These are phyloP conservation scores for Backusella mclennaniae DNA, from an alignment of 192 early-diverging fungal genomes.

Conservation along the genomic window DNA sequence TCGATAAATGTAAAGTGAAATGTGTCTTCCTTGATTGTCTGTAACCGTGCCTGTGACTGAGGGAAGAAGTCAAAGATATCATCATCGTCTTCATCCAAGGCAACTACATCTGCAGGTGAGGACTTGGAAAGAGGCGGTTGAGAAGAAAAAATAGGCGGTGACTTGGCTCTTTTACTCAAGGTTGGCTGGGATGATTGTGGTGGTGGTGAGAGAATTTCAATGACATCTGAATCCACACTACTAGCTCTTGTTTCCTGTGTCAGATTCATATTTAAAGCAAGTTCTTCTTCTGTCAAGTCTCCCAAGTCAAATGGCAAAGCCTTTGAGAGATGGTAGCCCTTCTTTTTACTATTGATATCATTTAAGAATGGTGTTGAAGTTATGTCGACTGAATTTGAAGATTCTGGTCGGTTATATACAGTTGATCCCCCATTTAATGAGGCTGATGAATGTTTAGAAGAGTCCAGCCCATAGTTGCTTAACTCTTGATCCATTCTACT, in stretches of 20 bases:
- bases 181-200: neutral
- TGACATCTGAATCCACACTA: neutral
- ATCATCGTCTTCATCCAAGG: neutral
- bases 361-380: neutral
- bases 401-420: neutral
- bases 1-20: slow-evolving; percentile 26
- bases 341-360: neutral
- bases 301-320: neutral
- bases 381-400: neutral
- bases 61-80: neutral
- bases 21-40: neutral
- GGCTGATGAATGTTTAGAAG: neutral
- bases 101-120: neutral
- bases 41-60: neutral
- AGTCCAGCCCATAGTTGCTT: slow-evolving; percentile 12
- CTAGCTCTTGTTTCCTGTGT: neutral
- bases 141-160: neutral
- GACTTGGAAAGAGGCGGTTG: neutral
- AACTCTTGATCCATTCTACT: neutral
- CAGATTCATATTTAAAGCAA: neutral
- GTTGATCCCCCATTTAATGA: neutral
- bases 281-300: neutral
- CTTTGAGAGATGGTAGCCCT: neutral
- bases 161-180: neutral
- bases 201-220: neutral